phyloP scores from a whole-genome alignment of 2,329 filamentous ascomycete species.

The Fusarium phyllophilum region DNA sequence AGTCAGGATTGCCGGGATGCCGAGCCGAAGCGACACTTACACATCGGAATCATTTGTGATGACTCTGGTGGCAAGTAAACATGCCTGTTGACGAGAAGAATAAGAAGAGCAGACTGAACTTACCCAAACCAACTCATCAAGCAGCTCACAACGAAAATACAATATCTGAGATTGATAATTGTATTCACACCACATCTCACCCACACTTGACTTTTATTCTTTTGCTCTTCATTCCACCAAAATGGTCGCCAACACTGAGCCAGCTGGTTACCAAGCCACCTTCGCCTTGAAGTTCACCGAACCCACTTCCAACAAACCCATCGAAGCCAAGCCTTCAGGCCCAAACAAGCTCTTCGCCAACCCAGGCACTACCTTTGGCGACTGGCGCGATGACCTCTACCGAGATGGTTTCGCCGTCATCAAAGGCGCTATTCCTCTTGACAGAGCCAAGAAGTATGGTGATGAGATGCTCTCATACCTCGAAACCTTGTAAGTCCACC shows the following conservation, averaged over 20 bases:
- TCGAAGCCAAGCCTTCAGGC: constrained; percentile 11
- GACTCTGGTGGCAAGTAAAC: neutral
- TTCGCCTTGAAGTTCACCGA: neutral
- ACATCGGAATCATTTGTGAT: neutral
- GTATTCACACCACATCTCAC: accelerated
- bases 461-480: constrained; percentile 10
- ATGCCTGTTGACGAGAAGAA: neutral
- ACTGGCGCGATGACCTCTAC: constrained; percentile 13
- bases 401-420: constrained; percentile 4
- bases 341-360: constrained; percentile 5
- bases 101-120: neutral
- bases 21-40: constrained; percentile 3
- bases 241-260: constrained; percentile 15
- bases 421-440: neutral
- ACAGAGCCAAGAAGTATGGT: neutral
- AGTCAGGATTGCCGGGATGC: neutral
- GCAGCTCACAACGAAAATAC: neutral
- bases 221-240: accelerated
- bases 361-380: neutral
- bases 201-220: accelerated
- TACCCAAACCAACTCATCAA: too few species aligned
- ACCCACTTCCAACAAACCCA: neutral
- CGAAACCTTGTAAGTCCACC: constrained; percentile 3
- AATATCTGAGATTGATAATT: neutral
- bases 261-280: neutral